Evolutionary conservation across 306 rosid species (phyloP).

Genomic region (Cyclanthera cordifolia): DNA sequence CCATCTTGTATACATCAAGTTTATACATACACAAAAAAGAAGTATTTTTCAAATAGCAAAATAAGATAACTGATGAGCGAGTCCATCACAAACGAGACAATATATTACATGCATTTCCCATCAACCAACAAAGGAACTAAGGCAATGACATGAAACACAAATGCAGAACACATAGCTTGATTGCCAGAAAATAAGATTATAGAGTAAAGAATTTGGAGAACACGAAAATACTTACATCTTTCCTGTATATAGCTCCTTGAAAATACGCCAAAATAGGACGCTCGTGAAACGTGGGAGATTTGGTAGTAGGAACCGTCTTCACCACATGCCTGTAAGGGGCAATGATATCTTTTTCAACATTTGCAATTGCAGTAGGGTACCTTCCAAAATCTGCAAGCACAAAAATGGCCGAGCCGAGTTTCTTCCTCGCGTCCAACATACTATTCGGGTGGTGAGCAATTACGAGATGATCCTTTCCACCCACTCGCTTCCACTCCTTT

Average conservation of each 20-base stretch:
- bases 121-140: slow-evolving; percentile 8
- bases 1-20: neutral
- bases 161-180: neutral
- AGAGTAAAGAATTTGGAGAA: neutral
- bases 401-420: slow-evolving; percentile 73
- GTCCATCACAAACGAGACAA: neutral
- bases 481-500: slow-evolving; percentile 57
- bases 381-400: slow-evolving; percentile 97
- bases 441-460: slow-evolving; percentile 96
- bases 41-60: neutral
- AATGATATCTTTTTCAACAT: slow-evolving; percentile 66
- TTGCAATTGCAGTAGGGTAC: slow-evolving; percentile 68
- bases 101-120: neutral
- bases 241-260: slow-evolving; percentile 87
- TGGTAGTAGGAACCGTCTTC: slow-evolving; percentile 31
- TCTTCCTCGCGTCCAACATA: slow-evolving; percentile 61
- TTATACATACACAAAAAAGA: neutral
- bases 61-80: neutral
- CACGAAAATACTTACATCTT: slow-evolving; percentile 64
- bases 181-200: neutral
- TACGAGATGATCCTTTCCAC: slow-evolving; percentile 70
- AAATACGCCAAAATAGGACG: slow-evolving; percentile 69
- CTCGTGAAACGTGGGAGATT: slow-evolving; percentile 52
- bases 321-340: slow-evolving; percentile 85
- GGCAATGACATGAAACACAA: slow-evolving; percentile 3